Conservation (phyloP, 768 basidiomycete genomes). For the Agaricus blazei region DNA sequence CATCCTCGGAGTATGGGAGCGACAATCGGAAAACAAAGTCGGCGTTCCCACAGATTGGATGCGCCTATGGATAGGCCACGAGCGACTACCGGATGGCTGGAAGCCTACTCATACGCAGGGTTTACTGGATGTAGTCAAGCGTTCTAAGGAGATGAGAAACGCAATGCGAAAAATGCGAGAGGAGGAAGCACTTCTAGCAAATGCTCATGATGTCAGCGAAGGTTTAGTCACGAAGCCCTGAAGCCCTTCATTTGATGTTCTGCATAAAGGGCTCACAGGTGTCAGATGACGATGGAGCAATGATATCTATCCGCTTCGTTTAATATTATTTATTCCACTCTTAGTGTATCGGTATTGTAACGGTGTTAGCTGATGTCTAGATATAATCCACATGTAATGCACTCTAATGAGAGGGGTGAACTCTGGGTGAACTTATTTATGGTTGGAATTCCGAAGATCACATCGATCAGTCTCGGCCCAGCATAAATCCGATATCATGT, state of each 20-base stretch:
- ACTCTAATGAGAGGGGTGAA: too few species aligned
- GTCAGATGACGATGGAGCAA: not conserved
- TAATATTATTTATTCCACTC: too few species aligned
- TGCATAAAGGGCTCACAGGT: not conserved
- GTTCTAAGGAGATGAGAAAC: slow-evolving; percentile 23
- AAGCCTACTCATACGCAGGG: slow-evolving; percentile 31
- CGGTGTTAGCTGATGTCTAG: too few species aligned
- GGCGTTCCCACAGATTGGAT: slow-evolving; percentile 45
- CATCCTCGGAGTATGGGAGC: slow-evolving; percentile 52
- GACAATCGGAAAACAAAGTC: slow-evolving; percentile 26
- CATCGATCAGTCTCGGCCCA: too few species aligned
- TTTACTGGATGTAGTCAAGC: slow-evolving; percentile 29
- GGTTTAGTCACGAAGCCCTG: not conserved
- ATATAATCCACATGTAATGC: too few species aligned
- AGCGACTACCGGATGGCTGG: slow-evolving; percentile 47
- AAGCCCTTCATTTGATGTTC: not conserved
- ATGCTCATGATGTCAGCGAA: too few species aligned
- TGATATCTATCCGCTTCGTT: not conserved
- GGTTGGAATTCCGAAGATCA: too few species aligned
- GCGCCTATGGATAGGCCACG: slow-evolving; percentile 44
- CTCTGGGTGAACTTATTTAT: too few species aligned
- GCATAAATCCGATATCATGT: too few species aligned
- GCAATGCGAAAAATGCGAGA: slow-evolving; percentile 21
- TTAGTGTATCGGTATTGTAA: too few species aligned
- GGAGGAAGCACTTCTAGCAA: slow-evolving; percentile 12